A percentile compares a stretch with the other conserved stretches of the same genome.
phyloP scores from a whole-genome alignment of 1,139 yeast species.

The Geotrichum klebahnii region DNA sequence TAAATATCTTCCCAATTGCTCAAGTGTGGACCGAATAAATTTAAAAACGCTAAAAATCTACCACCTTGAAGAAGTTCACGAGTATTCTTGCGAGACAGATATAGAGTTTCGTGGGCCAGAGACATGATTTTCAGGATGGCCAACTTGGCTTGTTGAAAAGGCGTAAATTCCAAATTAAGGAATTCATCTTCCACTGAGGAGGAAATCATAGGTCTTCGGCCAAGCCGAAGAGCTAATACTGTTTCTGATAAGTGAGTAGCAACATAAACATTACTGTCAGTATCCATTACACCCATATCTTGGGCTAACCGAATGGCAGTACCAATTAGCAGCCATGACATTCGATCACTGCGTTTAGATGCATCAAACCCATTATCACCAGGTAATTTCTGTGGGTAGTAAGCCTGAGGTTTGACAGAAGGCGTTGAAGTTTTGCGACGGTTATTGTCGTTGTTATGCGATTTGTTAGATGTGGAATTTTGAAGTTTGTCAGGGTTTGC shows the following conservation, averaged over 20 bases:
- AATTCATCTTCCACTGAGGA: constrained; percentile 36
- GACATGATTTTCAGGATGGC: constrained; percentile 76
- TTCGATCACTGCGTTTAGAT: constrained; percentile 77
- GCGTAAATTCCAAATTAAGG: constrained; percentile 47
- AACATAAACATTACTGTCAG: constrained; percentile 66
- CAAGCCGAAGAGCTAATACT: constrained; percentile 40
- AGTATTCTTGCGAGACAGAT: constrained; percentile 45
- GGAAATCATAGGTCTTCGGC: constrained; percentile 39
- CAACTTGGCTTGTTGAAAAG: constrained; percentile 69
- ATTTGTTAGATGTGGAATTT: no score
- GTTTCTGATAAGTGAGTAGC: constrained; percentile 86
- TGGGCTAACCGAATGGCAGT: constrained; percentile 82
- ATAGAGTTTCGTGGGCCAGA: constrained; percentile 77
- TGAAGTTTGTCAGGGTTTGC: no score
- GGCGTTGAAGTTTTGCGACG: no score
- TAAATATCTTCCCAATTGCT: constrained; percentile 75
- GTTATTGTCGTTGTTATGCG: no score
- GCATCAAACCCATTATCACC: constrained; percentile 76
- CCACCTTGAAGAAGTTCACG: constrained; percentile 43
- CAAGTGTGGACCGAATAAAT: constrained; percentile 68
- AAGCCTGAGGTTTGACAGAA: constrained; percentile 19
- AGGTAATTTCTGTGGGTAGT: constrained; percentile 20
- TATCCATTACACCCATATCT: constrained; percentile 76
- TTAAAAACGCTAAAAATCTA: constrained; percentile 66
- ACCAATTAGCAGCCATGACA: constrained; percentile 94